Conservation (phyloP, 2,329 filamentous ascomycete species). For the Botryosphaeria agaves region DNA sequence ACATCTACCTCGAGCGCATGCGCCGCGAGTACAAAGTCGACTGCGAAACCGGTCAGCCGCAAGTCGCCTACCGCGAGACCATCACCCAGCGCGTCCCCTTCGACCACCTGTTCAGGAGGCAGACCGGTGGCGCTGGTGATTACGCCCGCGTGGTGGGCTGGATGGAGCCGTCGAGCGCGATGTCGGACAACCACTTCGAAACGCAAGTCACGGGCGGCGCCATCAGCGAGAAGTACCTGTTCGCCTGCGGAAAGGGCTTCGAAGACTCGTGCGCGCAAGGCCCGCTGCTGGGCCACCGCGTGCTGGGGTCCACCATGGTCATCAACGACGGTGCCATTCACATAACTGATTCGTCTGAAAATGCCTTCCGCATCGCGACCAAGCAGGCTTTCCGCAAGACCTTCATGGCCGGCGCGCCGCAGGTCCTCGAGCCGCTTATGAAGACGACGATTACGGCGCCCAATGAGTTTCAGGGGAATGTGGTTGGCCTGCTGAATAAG, state of each 20-base stretch:
- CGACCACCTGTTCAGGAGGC: constrained; percentile 88
- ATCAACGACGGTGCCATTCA: constrained; percentile 94
- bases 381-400: constrained; percentile 94
- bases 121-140: constrained; percentile 88
- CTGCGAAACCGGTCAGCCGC: constrained; percentile 86
- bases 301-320: constrained; percentile 79
- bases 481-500: constrained; percentile 93
- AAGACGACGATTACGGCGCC: constrained; percentile 94
- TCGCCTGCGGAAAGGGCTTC: constrained; percentile 92
- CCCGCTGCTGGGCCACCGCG: constrained; percentile 80
- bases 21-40: constrained; percentile 93
- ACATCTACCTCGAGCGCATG: constrained; percentile 96
- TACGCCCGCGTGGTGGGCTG: constrained; percentile 84
- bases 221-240: constrained; percentile 91
- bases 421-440: constrained; percentile 91
- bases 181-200: constrained; percentile 68
- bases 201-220: constrained; percentile 74
- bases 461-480: constrained; percentile 92
- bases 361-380: constrained; percentile 85
- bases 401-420: constrained; percentile 63
- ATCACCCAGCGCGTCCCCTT: constrained; percentile 66
- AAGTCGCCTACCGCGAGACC: constrained; percentile 94
- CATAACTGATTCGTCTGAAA: constrained; percentile 94
- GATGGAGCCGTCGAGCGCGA: constrained; percentile 65
- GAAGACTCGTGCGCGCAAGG: constrained; percentile 66